Percentiles rank a stretch among this genome's conserved stretches.
Evolutionary conservation across 148 eudicot species (phyloP).

Genomic region (Diospyros lotus): DNA sequence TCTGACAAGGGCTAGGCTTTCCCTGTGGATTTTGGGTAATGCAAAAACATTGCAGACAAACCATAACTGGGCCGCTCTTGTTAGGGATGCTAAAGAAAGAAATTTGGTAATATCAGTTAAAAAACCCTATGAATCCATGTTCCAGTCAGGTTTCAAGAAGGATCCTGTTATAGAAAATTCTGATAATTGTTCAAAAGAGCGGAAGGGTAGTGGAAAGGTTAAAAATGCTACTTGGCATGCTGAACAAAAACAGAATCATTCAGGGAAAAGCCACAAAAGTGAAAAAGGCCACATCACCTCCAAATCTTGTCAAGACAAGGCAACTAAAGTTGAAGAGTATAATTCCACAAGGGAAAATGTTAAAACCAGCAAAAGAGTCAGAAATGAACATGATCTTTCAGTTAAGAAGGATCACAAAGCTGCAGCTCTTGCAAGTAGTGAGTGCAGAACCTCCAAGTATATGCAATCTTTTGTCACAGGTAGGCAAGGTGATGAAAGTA

Average conservation of each 20-base stretch:
- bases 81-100: slow-evolving; percentile 73
- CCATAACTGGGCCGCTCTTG: slow-evolving; percentile 85
- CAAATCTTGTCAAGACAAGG: slow-evolving; percentile 20
- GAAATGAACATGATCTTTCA: slow-evolving; percentile 7
- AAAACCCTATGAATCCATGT: slow-evolving; percentile 60
- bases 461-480: slow-evolving; percentile 15
- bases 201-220: slow-evolving; percentile 24
- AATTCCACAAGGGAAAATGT: slow-evolving; percentile 10
- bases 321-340: slow-evolving; percentile 22
- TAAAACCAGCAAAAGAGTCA: slow-evolving; percentile 19
- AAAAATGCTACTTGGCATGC: slow-evolving; percentile 24
- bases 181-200: slow-evolving; percentile 20
- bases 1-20: slow-evolving; percentile 86
- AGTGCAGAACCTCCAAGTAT: slow-evolving; percentile 11
- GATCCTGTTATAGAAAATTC: slow-evolving; percentile 24
- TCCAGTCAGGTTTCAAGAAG: slow-evolving; percentile 30
- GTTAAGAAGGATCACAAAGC: slow-evolving; percentile 19
- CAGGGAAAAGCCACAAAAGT: slow-evolving; percentile 27
- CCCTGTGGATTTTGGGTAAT: slow-evolving; percentile 92
- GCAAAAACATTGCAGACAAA: slow-evolving; percentile 73
- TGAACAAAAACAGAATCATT: slow-evolving; percentile 22
- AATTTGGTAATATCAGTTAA: slow-evolving; percentile 54
- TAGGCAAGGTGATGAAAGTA: slow-evolving; percentile 12
- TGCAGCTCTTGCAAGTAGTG: slow-evolving; percentile 11
- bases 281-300: slow-evolving; percentile 22